Evolutionary conservation across 352 stramenopile genomes (phyloP), one percentile per base, ranked within the genome.

Genomic region (Phytophthora constricta): DNA sequence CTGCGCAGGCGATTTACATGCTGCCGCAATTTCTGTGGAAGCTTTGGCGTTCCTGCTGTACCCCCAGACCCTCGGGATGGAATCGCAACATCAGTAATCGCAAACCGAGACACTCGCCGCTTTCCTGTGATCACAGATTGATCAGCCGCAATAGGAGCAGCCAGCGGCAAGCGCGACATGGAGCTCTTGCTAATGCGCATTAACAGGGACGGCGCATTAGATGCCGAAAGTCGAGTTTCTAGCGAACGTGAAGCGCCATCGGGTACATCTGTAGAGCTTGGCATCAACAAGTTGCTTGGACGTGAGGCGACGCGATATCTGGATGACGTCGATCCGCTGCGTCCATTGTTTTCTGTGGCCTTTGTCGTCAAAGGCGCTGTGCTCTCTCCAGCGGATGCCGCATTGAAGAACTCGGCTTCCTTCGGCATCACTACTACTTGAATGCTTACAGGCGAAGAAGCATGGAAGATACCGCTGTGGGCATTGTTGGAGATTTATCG

Each of bases 1-100:
- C 50, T 83, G 16, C 82, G 80, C 19, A 90, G 67, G 0, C 62
- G 68, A 34, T 62, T 78, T 41, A 90, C 82, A 46, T 83, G 79
- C 9, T 82, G 68, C 0, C 79, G 77, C 20, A 90, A 68, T 46
- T 90, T 90, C 17, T 77, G 70, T 1, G 82, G 82, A 1, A 86
- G 61, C 33, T 87, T 90, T 26, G 68, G 56, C 7, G 56, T 46
- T 13, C 50, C 47, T 17, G 25, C 47, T n/a, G 47, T 20, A 5
- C 11, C 20, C 26, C 51, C 51, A 26, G 46, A 19, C 22, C 16
- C 46, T 62, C 67, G 68, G 14, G 28, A 25, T 45, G 57, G 25
- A 25, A 48, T 20, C 34, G 31, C 11, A 20, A 45, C 25, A 26
- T 72, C 52, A 3, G 13, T 13, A 25, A 63, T 55, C 4, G 50